These are phyloP conservation scores for Metschnikowia cubensis DNA, from an alignment of 805 yeast genomes.

Conservation along the genomic window DNA sequence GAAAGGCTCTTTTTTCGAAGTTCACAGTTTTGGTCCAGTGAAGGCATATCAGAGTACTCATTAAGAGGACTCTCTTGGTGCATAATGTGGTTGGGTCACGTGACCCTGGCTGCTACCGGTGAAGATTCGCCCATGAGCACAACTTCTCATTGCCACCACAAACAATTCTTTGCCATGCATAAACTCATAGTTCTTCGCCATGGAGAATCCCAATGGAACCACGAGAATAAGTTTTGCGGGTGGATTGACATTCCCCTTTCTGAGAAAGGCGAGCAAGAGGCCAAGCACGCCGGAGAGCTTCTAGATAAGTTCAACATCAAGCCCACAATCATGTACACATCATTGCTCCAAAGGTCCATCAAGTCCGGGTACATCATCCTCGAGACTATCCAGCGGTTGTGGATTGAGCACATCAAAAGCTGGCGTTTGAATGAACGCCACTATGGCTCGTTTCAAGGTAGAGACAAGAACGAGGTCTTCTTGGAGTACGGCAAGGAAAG, in stretches of 20 bases:
- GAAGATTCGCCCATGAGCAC: background rate
- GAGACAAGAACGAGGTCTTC: slow-evolving; percentile 34
- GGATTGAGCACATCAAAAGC: slow-evolving; percentile 35
- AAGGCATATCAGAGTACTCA: no score
- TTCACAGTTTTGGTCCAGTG: no score
- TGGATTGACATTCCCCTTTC: slow-evolving; percentile 44
- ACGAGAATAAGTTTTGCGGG: slow-evolving; percentile 42
- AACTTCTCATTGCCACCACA: background rate
- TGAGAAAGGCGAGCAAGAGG: slow-evolving; percentile 36
- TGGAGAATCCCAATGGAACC: slow-evolving; percentile 43
- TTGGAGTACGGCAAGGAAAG: slow-evolving; percentile 33
- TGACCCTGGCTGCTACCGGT: background rate
- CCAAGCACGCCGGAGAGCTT: slow-evolving; percentile 35
- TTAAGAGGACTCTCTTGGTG: background rate
- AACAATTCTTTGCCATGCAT: slow-evolving; percentile 14
- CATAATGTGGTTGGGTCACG: background rate
- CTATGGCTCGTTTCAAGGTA: slow-evolving; percentile 42
- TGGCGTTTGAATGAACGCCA: slow-evolving; percentile 45
- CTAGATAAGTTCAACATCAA: slow-evolving; percentile 25
- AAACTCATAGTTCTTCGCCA: slow-evolving; percentile 41
- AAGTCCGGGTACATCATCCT: slow-evolving; percentile 40
- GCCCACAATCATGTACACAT: slow-evolving; percentile 36
- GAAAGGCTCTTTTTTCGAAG: no score
- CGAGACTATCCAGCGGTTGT: slow-evolving; percentile 27
- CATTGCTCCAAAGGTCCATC: slow-evolving; percentile 37